phyloP scores from a whole-genome alignment of 2,329 filamentous ascomycete species.

The Trichophaea hybrida region DNA sequence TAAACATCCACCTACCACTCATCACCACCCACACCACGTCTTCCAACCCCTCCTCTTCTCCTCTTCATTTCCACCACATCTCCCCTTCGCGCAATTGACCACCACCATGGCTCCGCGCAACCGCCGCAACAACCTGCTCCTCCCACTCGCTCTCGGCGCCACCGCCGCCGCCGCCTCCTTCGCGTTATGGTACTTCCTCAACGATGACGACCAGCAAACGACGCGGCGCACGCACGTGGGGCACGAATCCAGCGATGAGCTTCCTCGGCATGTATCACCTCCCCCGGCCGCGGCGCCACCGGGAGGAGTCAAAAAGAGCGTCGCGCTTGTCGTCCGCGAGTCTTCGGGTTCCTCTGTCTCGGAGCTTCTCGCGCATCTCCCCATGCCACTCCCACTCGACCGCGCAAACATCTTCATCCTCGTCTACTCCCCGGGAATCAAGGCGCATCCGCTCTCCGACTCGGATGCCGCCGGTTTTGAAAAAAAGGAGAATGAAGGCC shows the following conservation, averaged over 20 bases:
- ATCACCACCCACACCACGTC: not conserved
- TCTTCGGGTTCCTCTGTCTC: not conserved
- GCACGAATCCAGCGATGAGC: not conserved
- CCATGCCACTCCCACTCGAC: conserved; percentile 10
- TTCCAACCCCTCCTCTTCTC: not conserved
- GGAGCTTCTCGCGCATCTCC: conserved; percentile 14
- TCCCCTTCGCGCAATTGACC: not conserved
- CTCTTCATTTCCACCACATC: not conserved
- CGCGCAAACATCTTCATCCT: conserved; percentile 14
- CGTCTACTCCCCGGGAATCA: conserved; percentile 11
- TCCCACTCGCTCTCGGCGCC: conserved; percentile 17
- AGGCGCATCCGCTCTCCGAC: conserved; percentile 5
- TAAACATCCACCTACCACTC: not conserved
- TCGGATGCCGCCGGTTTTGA: not conserved
- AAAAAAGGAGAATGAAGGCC: not conserved
- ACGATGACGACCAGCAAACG: not conserved
- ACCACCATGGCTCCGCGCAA: not conserved
- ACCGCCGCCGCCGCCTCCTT: conserved; percentile 14
- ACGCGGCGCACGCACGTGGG: not conserved
- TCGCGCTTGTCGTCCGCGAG: conserved; percentile 14
- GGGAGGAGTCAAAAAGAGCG: conserved; percentile 6
- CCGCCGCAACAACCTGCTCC: conserved; percentile 7
- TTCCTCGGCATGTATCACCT: not conserved
- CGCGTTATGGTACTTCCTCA: conserved; percentile 7
- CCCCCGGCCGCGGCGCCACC: not conserved